phyloP scores from a whole-genome alignment of 352 stramenopile species.

The Blastocystis sp. region DNA sequence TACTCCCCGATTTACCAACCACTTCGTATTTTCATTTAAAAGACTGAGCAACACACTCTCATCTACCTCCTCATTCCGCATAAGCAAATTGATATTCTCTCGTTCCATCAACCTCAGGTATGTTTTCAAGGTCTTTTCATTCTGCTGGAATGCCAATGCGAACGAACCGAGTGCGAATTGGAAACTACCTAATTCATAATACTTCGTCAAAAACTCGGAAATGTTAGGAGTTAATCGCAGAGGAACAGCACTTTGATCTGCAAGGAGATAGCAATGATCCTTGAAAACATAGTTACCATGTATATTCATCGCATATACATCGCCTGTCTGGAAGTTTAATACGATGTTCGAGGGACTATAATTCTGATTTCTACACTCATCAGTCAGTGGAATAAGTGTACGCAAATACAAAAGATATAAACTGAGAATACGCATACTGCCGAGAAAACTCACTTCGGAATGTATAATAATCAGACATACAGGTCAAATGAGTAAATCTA shows the following conservation, averaged over 20 bases:
- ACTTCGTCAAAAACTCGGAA: background rate
- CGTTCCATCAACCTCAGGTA: background rate
- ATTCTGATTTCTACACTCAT: background rate
- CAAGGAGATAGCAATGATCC: background rate
- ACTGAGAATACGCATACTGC: conserved; percentile 9
- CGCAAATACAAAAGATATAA: background rate
- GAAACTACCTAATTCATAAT: background rate
- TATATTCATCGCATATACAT: background rate
- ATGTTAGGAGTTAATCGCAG: conserved; percentile 18
- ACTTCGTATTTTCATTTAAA: background rate
- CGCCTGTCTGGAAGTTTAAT: background rate
- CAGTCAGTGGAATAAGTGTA: background rate
- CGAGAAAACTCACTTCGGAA: conserved; percentile 16
- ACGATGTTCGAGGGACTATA: background rate
- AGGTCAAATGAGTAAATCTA: conserved; percentile 17
- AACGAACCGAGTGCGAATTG: background rate
- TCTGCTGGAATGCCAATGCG: conserved; percentile 26
- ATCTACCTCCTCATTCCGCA: background rate
- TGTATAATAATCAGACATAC: background rate
- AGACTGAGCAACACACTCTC: background rate
- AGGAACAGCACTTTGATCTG: background rate
- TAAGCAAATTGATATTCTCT: background rate
- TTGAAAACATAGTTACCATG: background rate
- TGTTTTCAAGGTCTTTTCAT: background rate
- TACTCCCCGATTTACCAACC: background rate